Evolutionary conservation across 2,329 filamentous ascomycete genomes (phyloP).

Genomic region (Claviceps pazoutovae): DNA sequence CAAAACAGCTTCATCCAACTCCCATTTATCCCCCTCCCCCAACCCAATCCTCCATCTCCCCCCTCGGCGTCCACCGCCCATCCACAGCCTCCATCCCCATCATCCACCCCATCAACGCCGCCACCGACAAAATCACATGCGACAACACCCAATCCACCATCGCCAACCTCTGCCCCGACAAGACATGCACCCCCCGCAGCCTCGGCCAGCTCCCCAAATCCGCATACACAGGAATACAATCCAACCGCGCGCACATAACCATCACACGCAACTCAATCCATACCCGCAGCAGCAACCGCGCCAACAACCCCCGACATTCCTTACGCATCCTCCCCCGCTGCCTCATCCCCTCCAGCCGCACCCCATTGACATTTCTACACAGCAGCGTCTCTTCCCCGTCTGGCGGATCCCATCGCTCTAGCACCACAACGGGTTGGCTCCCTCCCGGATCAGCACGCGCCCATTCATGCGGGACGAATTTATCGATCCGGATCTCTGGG

Average conservation of each 20-base stretch:
- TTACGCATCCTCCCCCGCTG: background rate
- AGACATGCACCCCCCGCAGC: constrained; percentile 1
- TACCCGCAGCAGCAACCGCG: constrained; percentile 10
- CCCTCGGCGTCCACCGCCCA: constrained; percentile 5
- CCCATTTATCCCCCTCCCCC: background rate
- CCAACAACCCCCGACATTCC: constrained; percentile 1
- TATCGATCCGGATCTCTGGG: constrained; percentile 21
- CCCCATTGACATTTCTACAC: constrained; percentile 34
- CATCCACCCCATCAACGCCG: constrained; percentile 5
- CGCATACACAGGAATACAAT: constrained; percentile 18
- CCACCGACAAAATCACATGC: constrained; percentile 5
- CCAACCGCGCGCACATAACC: constrained; percentile 14
- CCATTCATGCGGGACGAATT: constrained; percentile 31
- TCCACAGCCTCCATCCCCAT: constrained; percentile 5
- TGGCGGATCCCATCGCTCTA: constrained; percentile 31
- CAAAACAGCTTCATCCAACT: no score
- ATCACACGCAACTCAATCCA: constrained; percentile 19
- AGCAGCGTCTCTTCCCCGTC: constrained; percentile 33
- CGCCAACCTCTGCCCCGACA: background rate
- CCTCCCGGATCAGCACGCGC: constrained; percentile 19
- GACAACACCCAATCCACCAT: constrained; percentile 6
- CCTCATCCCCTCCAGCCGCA: constrained; percentile 17
- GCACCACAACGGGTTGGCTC: constrained; percentile 24
- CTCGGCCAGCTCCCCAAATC: constrained; percentile 4
- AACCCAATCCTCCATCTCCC: background rate